Conservation (phyloP, 2,329 filamentous ascomycete species). For the Neonectria neomacrospora region DNA sequence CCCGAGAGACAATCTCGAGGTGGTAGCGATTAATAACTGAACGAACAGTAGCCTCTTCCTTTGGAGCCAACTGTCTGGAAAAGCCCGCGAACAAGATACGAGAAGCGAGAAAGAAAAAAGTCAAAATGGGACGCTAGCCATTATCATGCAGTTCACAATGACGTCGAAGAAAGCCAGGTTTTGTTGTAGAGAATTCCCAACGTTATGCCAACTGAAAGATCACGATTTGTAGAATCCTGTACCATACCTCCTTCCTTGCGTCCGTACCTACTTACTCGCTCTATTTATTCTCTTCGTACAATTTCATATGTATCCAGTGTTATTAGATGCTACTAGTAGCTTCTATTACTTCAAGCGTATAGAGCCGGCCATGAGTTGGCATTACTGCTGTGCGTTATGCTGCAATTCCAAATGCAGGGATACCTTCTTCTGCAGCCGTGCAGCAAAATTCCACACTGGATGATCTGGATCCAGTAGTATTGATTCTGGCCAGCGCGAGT, state of each 20-base stretch:
- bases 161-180: slow-evolving; percentile 1
- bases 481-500: slow-evolving; percentile 7
- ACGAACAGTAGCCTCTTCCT: not conserved
- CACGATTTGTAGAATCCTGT: not conserved
- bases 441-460: not conserved
- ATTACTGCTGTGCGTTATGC: slow-evolving; percentile 8
- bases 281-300: not conserved
- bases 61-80: slow-evolving; percentile 5
- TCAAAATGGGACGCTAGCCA: not conserved
- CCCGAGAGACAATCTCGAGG: not conserved
- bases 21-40: slow-evolving; percentile 11
- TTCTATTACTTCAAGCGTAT: not conserved
- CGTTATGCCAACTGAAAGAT: not conserved
- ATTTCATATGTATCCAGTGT: not conserved
- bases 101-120: not conserved
- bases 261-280: not conserved
- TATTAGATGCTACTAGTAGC: not conserved
- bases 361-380: slow-evolving; percentile 9
- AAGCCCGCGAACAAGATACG: not conserved
- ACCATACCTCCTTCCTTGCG: not conserved
- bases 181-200: not conserved
- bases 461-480: slow-evolving; percentile 13
- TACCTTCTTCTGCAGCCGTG: slow-evolving; percentile 10
- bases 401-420: slow-evolving; percentile 15
- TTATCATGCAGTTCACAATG: not conserved